Conservation (phyloP, 768 basidiomycete genomes). For the Melanogaster broomeanus region DNA sequence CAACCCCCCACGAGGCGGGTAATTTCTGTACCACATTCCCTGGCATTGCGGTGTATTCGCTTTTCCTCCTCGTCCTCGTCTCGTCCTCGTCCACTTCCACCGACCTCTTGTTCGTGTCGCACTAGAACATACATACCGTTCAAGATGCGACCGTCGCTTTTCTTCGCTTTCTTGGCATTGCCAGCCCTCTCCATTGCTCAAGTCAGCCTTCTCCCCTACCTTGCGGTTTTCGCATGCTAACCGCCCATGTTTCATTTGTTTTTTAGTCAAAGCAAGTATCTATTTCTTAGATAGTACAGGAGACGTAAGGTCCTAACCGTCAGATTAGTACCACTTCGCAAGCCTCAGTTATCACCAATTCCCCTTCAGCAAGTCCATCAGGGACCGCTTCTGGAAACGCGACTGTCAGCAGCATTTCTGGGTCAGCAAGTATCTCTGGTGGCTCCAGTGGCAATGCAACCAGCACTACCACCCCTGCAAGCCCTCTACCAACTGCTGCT, state of each 20-base stretch:
- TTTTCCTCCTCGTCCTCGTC: background rate
- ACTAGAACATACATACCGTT: background rate
- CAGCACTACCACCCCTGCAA: constrained; percentile 35
- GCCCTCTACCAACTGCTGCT: constrained; percentile 62
- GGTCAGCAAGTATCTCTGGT: constrained; percentile 16
- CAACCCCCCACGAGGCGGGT: background rate
- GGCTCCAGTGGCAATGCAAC: constrained; percentile 32
- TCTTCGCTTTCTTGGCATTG: constrained; percentile 33
- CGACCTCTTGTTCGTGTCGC: background rate
- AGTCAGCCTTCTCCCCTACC: constrained; percentile 19
- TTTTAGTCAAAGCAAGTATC: constrained; percentile 42
- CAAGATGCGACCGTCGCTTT: constrained; percentile 31
- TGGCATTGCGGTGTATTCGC: background rate
- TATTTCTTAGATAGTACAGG: constrained; percentile 1
- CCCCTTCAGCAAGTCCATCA: constrained; percentile 30
- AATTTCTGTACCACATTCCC: background rate
- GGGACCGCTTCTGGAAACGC: constrained; percentile 19
- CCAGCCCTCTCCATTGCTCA: constrained; percentile 31
- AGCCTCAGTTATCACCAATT: constrained; percentile 49
- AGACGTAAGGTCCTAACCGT: constrained; percentile 42
- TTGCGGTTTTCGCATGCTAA: background rate
- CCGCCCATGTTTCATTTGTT: background rate
- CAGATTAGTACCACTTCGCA: constrained; percentile 41
- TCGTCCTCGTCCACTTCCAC: background rate
- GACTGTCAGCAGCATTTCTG: constrained; percentile 19